Percentiles rank a stretch among this genome's conserved stretches.
Conservation (phyloP, 257 asterid species). For the Capsicum baccatum region DNA sequence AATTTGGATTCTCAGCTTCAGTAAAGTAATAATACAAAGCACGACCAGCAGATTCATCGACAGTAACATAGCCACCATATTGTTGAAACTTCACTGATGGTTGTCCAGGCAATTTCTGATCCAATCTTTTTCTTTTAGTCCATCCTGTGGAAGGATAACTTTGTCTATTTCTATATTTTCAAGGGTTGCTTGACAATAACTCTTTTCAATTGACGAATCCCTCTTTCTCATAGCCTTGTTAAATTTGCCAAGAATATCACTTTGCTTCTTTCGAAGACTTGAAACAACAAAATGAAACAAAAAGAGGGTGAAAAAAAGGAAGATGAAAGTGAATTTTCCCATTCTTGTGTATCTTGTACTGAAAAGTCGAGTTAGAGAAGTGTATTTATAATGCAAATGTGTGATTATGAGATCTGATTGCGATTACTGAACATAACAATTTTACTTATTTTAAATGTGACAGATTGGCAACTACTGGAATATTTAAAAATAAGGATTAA, state of each 20-base stretch:
- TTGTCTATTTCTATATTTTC: background rate
- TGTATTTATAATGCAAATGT: background rate
- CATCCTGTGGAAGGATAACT: constrained; percentile 41
- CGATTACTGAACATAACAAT: background rate
- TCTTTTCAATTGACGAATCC: background rate
- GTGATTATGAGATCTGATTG: background rate
- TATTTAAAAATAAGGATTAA: background rate
- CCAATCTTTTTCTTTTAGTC: constrained; percentile 47
- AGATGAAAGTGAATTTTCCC: background rate
- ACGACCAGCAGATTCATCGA: constrained; percentile 46
- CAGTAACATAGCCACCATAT: constrained; percentile 58
- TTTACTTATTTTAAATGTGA: background rate
- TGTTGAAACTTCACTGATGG: constrained; percentile 55
- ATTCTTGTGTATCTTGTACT: background rate
- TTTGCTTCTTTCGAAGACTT: background rate
- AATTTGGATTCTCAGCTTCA: constrained; percentile 45
- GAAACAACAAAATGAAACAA: background rate
- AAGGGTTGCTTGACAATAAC: background rate
- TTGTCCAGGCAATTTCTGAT: constrained; percentile 56
- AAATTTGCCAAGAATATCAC: background rate
- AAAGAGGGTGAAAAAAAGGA: background rate
- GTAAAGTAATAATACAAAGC: constrained; percentile 57
- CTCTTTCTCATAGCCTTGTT: background rate
- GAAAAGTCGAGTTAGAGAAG: background rate
- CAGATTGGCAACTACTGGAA: background rate